Evolutionary conservation across 495 filamentous ascomycete species (phyloP).

Genomic region (Darksidea phi): DNA sequence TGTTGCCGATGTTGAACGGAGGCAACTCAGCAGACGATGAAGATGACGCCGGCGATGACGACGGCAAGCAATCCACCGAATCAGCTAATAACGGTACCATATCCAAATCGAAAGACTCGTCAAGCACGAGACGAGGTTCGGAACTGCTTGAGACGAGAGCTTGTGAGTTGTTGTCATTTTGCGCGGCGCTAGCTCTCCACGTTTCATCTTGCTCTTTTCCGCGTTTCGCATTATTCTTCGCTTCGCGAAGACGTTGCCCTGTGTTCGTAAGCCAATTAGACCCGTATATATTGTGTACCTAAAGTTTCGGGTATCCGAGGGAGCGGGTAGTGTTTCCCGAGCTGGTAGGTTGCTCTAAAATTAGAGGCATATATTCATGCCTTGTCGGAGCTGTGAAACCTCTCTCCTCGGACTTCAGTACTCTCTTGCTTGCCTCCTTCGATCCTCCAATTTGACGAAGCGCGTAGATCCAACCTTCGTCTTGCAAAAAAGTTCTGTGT

Average conservation of each 20-base stretch:
- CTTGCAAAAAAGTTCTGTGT: too few species aligned
- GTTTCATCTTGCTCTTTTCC: slow-evolving; percentile 10
- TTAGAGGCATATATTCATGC: background rate
- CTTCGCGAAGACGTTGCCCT: slow-evolving; percentile 32
- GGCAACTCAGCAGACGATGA: background rate
- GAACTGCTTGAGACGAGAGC: background rate
- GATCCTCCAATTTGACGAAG: too few species aligned
- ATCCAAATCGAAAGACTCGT: background rate
- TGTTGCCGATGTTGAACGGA: slow-evolving; percentile 9
- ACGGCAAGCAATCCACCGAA: background rate
- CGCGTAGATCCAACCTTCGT: too few species aligned
- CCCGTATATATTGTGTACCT: background rate
- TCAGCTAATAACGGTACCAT: background rate
- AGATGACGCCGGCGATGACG: too few species aligned
- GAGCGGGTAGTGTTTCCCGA: background rate
- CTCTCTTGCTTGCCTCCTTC: too few species aligned
- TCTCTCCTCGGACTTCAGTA: too few species aligned
- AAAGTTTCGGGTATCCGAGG: background rate
- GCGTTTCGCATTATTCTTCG: slow-evolving; percentile 27
- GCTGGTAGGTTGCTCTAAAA: background rate
- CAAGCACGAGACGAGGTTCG: background rate
- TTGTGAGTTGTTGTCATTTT: background rate
- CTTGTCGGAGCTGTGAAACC: background rate
- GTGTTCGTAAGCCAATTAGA: slow-evolving; percentile 18
- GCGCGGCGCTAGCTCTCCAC: background rate